Evolutionary conservation across 176 grass and related monocot species (phyloP).

Genomic region (Triticum monococcum): DNA sequence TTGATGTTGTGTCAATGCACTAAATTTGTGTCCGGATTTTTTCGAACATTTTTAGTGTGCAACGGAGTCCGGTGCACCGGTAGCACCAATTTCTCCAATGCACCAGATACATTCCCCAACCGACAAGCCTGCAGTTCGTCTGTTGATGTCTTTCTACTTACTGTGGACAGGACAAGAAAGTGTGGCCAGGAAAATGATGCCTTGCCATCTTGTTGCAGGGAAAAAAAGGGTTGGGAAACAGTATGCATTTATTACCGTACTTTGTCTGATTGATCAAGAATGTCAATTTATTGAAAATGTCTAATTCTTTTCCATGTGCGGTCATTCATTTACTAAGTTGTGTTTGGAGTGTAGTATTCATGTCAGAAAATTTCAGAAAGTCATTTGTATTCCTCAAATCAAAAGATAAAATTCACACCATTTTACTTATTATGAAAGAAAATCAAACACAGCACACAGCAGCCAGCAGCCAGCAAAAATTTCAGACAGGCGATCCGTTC

Average conservation of each 20-base stretch:
- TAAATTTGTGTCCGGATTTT: too few species aligned
- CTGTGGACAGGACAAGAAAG: not conserved
- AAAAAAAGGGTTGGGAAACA: not conserved
- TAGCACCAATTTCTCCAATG: too few species aligned
- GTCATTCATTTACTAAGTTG: too few species aligned
- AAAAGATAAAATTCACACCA: too few species aligned
- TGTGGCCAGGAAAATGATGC: not conserved
- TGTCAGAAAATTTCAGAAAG: not conserved
- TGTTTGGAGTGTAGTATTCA: not conserved
- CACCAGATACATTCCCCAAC: too few species aligned
- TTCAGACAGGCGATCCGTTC: not conserved
- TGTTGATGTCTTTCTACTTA: not conserved
- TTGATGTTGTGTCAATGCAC: too few species aligned
- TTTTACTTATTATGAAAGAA: too few species aligned
- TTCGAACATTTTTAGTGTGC: too few species aligned
- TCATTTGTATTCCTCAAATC: not conserved
- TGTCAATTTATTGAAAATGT: not conserved
- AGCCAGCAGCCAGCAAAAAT: not conserved
- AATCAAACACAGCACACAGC: not conserved
- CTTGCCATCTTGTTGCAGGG: not conserved
- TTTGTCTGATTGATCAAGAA: not conserved
- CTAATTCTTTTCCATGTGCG: not conserved
- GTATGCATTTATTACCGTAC: not conserved
- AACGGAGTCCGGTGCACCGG: too few species aligned
- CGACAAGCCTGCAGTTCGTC: not conserved